Base-by-base conservation (phyloP, 192 early-diverging fungal species). In the Gamsiella multidivaricata region DNA sequence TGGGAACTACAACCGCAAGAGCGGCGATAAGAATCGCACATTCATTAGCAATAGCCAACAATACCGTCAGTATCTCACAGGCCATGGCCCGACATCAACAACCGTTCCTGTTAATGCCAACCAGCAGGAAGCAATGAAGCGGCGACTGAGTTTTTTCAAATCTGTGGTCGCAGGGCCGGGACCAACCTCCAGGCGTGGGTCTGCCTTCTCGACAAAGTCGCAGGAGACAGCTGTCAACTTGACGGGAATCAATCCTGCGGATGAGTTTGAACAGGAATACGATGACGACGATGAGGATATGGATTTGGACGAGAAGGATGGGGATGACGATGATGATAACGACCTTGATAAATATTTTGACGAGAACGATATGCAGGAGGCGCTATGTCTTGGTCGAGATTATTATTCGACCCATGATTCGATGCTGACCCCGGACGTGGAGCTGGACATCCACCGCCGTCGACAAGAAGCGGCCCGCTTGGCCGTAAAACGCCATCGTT, bases 51-150 rank as follows among this genome's bases (percentile, higher is more conserved):
- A 64, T n/a, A 46, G 46, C 14, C 54, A 51, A 12, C 65, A 58
- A n/a, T 78, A 78, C 14, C 74, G 74, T 12, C 74, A 78, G 39
- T 66, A 78, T 28, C 69, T 78, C 49, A 78, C 74, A 23, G 73
- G 73, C 8, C 58, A 68, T 54, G 52, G 58, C 8, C 6, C 15
- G 23, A 34, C 45, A 0, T 42, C 50, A 34, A 18, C 70, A 12
- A 25, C 18, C 23, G 22, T 37, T 23, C n/a, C 51, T 9, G 31
- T 33, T 0, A 58, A 59, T n/a, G 20, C 53, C 2, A 23, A n/a
- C 29, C 73, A 78, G 14, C 58, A 69, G 31, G 74, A 69, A 22
- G 29, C 36, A 7, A 69, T 78, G 37, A 78, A 64, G 37, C 50
- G 74, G 15, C 73, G 73, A 0, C n/a, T 76, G 22, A 76, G 65